Evolutionary conservation across 2,329 filamentous ascomycete species (phyloP).

Genomic region (Cercospora sp.): DNA sequence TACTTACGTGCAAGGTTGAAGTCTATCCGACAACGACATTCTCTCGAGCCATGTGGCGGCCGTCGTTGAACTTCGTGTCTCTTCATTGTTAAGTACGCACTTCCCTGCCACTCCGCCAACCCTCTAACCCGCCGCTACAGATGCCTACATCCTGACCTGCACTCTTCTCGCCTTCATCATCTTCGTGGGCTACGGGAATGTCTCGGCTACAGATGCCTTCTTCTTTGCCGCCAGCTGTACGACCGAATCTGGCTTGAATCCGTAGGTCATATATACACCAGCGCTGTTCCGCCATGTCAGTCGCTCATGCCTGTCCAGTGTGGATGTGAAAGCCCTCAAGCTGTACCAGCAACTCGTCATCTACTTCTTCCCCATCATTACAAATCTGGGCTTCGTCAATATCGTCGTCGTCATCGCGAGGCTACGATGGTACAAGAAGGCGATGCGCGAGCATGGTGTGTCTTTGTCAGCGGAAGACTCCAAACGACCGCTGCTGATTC

Average conservation of each 20-base stretch:
- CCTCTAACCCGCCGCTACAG: slow-evolving; percentile 29
- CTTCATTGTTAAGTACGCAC: slow-evolving; percentile 13
- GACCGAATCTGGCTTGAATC: slow-evolving; percentile 55
- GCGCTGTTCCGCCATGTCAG: neutral
- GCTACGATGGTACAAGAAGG: slow-evolving; percentile 52
- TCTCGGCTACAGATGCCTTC: slow-evolving; percentile 50
- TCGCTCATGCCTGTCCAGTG: slow-evolving; percentile 34
- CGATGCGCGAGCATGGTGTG: slow-evolving; percentile 33
- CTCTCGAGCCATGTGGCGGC: slow-evolving; percentile 1
- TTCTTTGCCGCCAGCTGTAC: slow-evolving; percentile 53
- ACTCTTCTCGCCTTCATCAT: slow-evolving; percentile 42
- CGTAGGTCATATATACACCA: slow-evolving; percentile 38
- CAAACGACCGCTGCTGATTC: neutral
- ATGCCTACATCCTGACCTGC: slow-evolving; percentile 45
- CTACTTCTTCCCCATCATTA: slow-evolving; percentile 53
- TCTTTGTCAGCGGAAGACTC: neutral
- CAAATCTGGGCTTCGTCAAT: slow-evolving; percentile 54
- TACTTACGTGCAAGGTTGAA: neutral
- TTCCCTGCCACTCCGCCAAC: neutral
- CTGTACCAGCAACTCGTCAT: slow-evolving; percentile 55
- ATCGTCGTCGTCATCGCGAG: slow-evolving; percentile 51
- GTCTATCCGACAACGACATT: neutral
- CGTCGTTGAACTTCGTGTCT: slow-evolving; percentile 11
- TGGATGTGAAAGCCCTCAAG: slow-evolving; percentile 53
- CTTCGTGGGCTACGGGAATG: slow-evolving; percentile 44